Evolutionary conservation across 306 rosid genomes (phyloP).

Genomic region (Castanopsis chinensis): DNA sequence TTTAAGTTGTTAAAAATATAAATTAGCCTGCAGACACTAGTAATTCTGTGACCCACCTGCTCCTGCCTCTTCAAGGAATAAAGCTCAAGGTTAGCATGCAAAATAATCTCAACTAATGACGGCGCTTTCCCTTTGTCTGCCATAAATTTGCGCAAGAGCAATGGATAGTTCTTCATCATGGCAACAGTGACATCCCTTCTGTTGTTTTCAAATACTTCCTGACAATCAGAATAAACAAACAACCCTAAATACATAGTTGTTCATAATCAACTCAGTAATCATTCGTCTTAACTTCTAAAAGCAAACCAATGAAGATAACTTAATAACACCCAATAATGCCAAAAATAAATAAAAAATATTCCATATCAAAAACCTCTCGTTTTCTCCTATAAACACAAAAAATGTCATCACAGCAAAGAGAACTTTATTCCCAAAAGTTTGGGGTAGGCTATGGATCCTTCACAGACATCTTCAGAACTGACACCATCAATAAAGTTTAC

Average conservation of each 20-base stretch:
- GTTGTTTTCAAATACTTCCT: constrained; percentile 82
- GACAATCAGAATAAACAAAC: constrained; percentile 29
- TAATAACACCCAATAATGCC: background rate
- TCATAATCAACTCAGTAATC: background rate
- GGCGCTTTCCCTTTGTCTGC: constrained; percentile 85
- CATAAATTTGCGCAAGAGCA: constrained; percentile 81
- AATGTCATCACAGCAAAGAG: background rate
- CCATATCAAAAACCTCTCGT: background rate
- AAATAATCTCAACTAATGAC: constrained; percentile 67
- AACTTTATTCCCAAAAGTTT: too few relatives aligned
- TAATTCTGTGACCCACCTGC: constrained; percentile 48
- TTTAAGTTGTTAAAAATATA: constrained; percentile 9
- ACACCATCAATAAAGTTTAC: too few relatives aligned
- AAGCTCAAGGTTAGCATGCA: constrained; percentile 80
- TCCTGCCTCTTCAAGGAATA: constrained; percentile 91
- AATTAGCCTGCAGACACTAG: constrained; percentile 24
- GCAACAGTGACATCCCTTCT: constrained; percentile 79
- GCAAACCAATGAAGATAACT: background rate
- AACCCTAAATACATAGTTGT: background rate
- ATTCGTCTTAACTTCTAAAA: background rate
- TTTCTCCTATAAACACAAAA: background rate
- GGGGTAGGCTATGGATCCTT: too few relatives aligned
- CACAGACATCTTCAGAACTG: too few relatives aligned
- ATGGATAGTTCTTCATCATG: constrained; percentile 82
- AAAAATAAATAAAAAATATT: background rate